Percentiles rank a stretch among this genome's conserved stretches.
These are phyloP conservation scores for Populus hybrid DNA, from an alignment of 441 rosid species.

Conservation along the genomic window DNA sequence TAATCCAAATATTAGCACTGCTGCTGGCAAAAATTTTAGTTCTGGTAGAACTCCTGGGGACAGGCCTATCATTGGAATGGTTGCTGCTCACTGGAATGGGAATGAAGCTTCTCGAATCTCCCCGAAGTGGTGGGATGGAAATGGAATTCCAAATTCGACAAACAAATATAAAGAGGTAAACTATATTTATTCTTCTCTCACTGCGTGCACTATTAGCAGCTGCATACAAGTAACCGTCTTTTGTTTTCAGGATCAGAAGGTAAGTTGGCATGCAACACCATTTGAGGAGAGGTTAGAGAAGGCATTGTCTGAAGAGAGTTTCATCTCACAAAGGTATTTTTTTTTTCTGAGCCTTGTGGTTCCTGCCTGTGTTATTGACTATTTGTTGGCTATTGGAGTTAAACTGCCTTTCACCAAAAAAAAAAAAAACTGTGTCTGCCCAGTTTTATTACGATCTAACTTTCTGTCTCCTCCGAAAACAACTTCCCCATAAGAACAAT, in stretches of 20 bases:
- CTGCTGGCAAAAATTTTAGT: constrained; percentile 23
- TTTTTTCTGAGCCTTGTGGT: not conserved
- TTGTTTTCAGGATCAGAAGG: constrained; percentile 82
- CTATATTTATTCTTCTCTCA: not conserved
- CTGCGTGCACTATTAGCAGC: not conserved
- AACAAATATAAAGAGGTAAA: constrained; percentile 91
- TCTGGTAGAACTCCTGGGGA: constrained; percentile 58
- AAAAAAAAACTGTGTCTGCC: no score
- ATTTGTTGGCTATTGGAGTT: not conserved
- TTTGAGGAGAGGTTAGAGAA: constrained; percentile 96
- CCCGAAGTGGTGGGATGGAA: constrained; percentile 96
- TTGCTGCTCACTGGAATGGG: constrained; percentile 86
- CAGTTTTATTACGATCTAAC: not conserved
- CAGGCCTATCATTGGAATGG: constrained; percentile 83
- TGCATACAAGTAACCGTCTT: constrained; percentile 5
- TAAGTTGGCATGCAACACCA: constrained; percentile 97
- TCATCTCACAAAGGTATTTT: constrained; percentile 53
- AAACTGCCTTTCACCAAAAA: no score
- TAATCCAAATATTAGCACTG: constrained; percentile 20
- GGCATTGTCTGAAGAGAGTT: constrained; percentile 75
- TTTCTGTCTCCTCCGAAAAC: no score
- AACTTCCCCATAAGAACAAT: not conserved
- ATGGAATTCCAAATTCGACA: constrained; percentile 96
- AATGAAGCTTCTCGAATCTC: constrained; percentile 43
- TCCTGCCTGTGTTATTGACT: not conserved